These are phyloP conservation scores for Candida dajiaensis DNA, from an alignment of 805 yeast genomes.

Conservation along the genomic window DNA sequence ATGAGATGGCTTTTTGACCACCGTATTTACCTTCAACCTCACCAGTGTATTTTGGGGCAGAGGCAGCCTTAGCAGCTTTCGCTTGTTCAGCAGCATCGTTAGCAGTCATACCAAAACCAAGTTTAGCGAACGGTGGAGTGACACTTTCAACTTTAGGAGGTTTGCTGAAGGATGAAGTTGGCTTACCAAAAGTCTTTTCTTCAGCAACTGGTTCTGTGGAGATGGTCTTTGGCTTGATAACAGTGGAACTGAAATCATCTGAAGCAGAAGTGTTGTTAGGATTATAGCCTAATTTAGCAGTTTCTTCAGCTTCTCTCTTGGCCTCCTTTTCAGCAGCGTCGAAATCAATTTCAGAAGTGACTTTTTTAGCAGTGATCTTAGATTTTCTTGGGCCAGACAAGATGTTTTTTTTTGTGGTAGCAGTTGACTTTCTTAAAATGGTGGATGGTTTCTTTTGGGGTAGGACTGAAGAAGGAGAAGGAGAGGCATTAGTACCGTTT, in stretches of 20 bases:
- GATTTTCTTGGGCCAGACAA: constrained; percentile 54
- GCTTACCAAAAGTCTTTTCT: constrained; percentile 3
- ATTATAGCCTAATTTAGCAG: constrained; percentile 36
- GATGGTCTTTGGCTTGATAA: constrained; percentile 16
- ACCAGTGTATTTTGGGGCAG: constrained; percentile 64
- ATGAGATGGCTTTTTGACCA: constrained; percentile 87
- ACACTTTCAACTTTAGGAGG: constrained; percentile 34
- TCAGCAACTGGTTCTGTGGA: constrained; percentile 19
- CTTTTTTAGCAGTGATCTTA: constrained; percentile 53
- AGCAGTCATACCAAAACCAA: constrained; percentile 86
- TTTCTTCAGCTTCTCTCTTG: constrained; percentile 70
- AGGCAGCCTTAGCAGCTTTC: constrained; percentile 38
- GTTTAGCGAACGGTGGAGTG: constrained; percentile 68
- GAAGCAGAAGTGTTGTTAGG: constrained; percentile 25
- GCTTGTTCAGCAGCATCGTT: constrained; percentile 49
- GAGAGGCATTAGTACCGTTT: constrained; percentile 8
- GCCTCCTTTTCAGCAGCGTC: constrained; percentile 75
- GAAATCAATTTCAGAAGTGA: constrained; percentile 49
- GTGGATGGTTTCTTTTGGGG: constrained; percentile 24
- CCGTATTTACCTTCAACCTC: constrained; percentile 77
- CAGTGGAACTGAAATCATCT: constrained; percentile 8
- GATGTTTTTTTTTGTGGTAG: constrained; percentile 32
- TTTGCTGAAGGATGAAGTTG: constrained; percentile 7
- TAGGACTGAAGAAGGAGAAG: constrained; percentile 9
- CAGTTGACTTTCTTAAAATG: constrained; percentile 24